Percentiles rank a stretch among this genome's conserved stretches.
Evolutionary conservation across 73 alveolate species (phyloP).

Genomic region (Paramecium octaurelia): DNA sequence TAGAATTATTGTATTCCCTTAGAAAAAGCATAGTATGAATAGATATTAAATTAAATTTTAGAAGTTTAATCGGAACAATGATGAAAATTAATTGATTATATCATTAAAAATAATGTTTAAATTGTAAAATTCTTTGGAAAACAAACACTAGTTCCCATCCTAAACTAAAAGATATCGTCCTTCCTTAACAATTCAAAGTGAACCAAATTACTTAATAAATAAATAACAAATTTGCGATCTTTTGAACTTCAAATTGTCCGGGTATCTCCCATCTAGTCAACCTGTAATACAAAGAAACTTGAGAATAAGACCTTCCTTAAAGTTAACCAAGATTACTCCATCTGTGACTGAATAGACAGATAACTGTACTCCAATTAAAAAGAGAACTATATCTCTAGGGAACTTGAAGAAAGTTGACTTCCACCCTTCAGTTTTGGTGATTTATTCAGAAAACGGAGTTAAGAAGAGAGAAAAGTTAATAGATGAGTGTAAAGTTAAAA

Average conservation of each 20-base stretch:
- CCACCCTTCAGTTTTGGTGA: background rate
- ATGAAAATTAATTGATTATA: background rate
- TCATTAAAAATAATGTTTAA: background rate
- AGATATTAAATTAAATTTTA: background rate
- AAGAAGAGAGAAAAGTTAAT: conserved; percentile 1
- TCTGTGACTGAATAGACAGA: background rate
- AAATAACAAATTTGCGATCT: background rate
- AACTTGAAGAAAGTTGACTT: background rate
- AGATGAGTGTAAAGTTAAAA: background rate
- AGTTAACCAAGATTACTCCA: background rate
- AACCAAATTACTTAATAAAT: background rate
- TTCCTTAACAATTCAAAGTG: background rate
- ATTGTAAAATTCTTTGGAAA: background rate
- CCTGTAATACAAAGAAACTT: background rate
- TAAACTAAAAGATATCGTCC: background rate
- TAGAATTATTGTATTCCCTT: background rate
- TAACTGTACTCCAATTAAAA: background rate
- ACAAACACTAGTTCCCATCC: background rate
- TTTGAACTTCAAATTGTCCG: background rate
- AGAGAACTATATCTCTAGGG: background rate
- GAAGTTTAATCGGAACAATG: background rate
- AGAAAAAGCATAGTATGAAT: background rate
- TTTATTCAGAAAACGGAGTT: background rate
- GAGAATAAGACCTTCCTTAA: background rate
- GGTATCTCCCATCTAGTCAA: background rate